A percentile compares a stretch with the other conserved stretches of the same genome.
Evolutionary conservation across 768 basidiomycete genomes (phyloP).

Genomic region (Peribolospora kevripleyi): DNA sequence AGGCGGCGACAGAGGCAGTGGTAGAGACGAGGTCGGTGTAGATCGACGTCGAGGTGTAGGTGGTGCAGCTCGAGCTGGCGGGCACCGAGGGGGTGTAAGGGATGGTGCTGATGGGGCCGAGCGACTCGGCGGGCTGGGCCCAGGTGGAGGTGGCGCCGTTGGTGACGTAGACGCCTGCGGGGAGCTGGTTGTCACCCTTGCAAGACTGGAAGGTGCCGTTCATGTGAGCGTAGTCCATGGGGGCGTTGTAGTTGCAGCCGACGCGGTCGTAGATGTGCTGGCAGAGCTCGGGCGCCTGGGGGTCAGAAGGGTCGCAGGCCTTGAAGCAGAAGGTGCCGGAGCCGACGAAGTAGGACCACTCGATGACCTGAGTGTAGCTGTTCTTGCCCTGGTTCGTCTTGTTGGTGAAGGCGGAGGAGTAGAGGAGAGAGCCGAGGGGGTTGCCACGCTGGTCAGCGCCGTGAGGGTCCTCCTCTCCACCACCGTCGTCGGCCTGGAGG

Average conservation of each 20-base stretch:
- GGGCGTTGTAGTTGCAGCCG: slow-evolving; percentile 49
- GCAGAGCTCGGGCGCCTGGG: slow-evolving; percentile 29
- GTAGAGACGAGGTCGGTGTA: too few relatives aligned
- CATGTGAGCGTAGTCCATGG: slow-evolving; percentile 29
- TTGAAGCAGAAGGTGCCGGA: slow-evolving; percentile 39
- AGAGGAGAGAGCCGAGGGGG: slow-evolving; percentile 10
- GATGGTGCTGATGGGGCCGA: slow-evolving; percentile 10
- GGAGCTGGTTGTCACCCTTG: slow-evolving; percentile 37
- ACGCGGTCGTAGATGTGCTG: slow-evolving; percentile 43
- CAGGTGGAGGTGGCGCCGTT: slow-evolving; percentile 14
- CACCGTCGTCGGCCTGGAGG: slow-evolving; percentile 31
- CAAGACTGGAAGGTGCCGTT: slow-evolving; percentile 40
- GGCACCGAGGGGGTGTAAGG: slow-evolving; percentile 16
- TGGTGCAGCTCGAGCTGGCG: slow-evolving; percentile 14
- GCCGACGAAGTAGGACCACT: slow-evolving; percentile 39
- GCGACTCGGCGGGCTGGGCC: slow-evolving; percentile 11
- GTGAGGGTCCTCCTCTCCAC: slow-evolving; percentile 45
- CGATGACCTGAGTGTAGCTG: slow-evolving; percentile 29
- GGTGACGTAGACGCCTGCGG: slow-evolving; percentile 29
- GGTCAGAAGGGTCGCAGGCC: slow-evolving; percentile 30
- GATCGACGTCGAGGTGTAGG: slow-evolving; percentile 7
- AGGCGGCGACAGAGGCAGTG: too few relatives aligned
- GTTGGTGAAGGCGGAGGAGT: slow-evolving; percentile 12
- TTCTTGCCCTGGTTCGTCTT: slow-evolving; percentile 16
- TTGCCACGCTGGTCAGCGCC: slow-evolving; percentile 59